Evolutionary conservation across 1,139 yeast genomes (phyloP), one percentile per base, ranked within the genome.

Genomic region (Hyphopichia pseudoburtonii): DNA sequence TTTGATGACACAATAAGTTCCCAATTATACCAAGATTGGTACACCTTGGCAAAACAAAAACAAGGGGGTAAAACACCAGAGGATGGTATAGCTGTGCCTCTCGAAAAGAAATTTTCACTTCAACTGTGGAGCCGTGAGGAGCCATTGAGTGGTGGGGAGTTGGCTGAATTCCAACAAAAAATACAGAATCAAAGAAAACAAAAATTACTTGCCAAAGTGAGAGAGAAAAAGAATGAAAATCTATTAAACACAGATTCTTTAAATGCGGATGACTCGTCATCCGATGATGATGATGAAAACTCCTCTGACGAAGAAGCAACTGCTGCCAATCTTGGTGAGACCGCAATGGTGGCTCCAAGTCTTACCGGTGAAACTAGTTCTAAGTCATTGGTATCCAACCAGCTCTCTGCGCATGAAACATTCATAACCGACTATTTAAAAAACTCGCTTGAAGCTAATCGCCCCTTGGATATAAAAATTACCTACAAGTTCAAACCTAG

Each of bases 401-500:
- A 63, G 37, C 60, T 69, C 11, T 64, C 64, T 3, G 59, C 70
- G 0, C 73, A 67, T 43, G 76, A 70, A 45, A 70, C 73, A 3
- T 59, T 70, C 37, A 57, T 71, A 9, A 56, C 68, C 8, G 76
- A 70, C 42, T 57, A 63, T 38, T 60, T 70, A 30, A 66, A 65
- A 34, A 62, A 61, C 32, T 55, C 65, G 2, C 59, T 72, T 35
- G 73, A 65, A 25, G 60, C 67, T 24, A 65, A 69, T 40, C 50
- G 57, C 27, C 66, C 77, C 25, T 53, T 79, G 39, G 97, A 90
- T 58, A 75, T 79, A 33, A 80, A 77, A 48, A 77, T 86, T 14
- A 72, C 84, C n/a, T 61, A 60, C 32, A 70, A 66, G 34, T 64
- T 81, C 21, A 73, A 75, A 41, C 79, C 83, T 4, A 74, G 85